These are phyloP conservation scores for Clitopilus passeckerianus DNA, from an alignment of 768 basidiomycete genomes.

Conservation along the genomic window DNA sequence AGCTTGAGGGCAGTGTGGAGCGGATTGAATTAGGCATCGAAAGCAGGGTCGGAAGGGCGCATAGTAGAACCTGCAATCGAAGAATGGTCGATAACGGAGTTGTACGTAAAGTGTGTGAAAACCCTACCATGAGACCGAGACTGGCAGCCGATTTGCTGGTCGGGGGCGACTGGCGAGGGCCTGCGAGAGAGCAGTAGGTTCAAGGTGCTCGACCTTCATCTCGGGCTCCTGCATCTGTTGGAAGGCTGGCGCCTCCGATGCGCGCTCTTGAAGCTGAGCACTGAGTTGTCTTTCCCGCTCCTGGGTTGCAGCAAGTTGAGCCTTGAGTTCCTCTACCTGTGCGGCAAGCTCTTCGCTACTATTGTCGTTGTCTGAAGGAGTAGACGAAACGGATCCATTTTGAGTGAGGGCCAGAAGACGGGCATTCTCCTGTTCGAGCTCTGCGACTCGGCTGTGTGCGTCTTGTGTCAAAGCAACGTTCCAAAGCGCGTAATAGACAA, in stretches of 20 bases:
- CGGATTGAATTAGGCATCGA: conserved; percentile 51
- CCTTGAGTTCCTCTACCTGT: conserved; percentile 63
- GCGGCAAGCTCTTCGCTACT: conserved; percentile 41
- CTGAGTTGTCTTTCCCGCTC: conserved; percentile 65
- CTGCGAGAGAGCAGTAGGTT: conserved; percentile 42
- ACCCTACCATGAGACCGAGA: conserved; percentile 65
- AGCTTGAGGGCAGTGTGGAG: conserved; percentile 42
- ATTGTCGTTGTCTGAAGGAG: conserved; percentile 15
- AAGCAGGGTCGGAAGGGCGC: conserved; percentile 70
- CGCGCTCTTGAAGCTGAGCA: conserved; percentile 42
- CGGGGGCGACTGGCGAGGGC: conserved; percentile 34
- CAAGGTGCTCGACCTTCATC: conserved; percentile 52
- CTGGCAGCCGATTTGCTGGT: conserved; percentile 59
- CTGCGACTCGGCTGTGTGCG: conserved; percentile 65
- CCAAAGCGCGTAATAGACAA: conserved; percentile 10
- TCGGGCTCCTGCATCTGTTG: conserved; percentile 20
- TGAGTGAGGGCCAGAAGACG: conserved; percentile 60
- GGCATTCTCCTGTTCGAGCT: conserved; percentile 81
- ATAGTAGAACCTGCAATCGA: conserved; percentile 61
- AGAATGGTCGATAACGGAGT: neutral
- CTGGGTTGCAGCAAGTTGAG: conserved; percentile 58
- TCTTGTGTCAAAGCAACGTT: neutral
- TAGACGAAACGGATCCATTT: conserved; percentile 24
- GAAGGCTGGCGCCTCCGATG: conserved; percentile 27
- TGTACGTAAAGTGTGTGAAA: conserved; percentile 6